phyloP scores from a whole-genome alignment of 2,329 filamentous ascomycete species.

The Penicillium italicum region DNA sequence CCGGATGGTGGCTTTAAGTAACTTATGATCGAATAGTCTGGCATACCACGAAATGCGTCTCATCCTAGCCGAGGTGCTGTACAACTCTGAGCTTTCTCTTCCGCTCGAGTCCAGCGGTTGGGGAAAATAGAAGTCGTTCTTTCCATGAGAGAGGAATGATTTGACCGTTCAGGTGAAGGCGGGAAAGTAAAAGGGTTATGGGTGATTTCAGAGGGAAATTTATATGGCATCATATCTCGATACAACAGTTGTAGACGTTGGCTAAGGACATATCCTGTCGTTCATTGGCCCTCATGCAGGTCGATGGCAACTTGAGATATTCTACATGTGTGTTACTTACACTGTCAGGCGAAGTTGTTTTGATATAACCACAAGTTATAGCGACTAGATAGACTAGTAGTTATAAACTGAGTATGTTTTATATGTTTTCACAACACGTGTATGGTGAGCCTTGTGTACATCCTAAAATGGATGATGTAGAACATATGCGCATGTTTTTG shows the following conservation, averaged over 20 bases:
- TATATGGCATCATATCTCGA: background rate
- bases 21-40: background rate
- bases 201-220: background rate
- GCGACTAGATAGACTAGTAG: too few species aligned
- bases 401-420: too few species aligned
- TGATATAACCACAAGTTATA: too few species aligned
- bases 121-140: background rate
- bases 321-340: background rate
- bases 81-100: background rate
- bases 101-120: background rate
- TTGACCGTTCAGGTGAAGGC: background rate
- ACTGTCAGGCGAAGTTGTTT: too few species aligned
- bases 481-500: background rate
- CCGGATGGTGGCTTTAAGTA: too few species aligned
- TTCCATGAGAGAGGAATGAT: background rate
- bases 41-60: background rate
- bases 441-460: too few species aligned
- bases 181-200: background rate
- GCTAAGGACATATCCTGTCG: background rate
- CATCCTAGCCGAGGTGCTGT: background rate
- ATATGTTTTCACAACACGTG: too few species aligned
- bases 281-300: background rate
- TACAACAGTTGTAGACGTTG: background rate
- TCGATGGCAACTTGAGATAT: background rate
- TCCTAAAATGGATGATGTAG: too few species aligned